phyloP scores from a whole-genome alignment of 148 eudicot genomes.

The Camellia lanceoleosa region DNA sequence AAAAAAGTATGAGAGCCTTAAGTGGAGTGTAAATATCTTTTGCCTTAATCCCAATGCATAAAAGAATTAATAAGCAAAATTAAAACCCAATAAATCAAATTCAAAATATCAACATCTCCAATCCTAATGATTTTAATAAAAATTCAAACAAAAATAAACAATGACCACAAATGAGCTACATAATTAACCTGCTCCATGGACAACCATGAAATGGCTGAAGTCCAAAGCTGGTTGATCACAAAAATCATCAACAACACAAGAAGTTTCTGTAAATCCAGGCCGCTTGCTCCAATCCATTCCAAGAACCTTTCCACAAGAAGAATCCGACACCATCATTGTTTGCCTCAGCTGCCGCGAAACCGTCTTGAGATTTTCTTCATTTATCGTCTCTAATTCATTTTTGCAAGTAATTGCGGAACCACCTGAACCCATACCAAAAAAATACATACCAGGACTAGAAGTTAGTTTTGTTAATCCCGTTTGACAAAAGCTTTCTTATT shows the following conservation, averaged over 20 bases:
- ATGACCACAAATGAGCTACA: background rate
- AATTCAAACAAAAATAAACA: too few relatives aligned
- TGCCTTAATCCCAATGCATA: background rate
- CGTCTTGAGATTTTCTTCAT: slow-evolving; percentile 51
- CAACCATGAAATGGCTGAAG: slow-evolving; percentile 61
- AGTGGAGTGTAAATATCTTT: too few relatives aligned
- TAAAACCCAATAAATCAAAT: slow-evolving; percentile 4
- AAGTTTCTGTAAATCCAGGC: slow-evolving; percentile 44
- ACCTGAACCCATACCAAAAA: slow-evolving; percentile 39
- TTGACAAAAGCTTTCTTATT: background rate
- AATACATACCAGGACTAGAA: background rate
- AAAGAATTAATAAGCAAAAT: background rate
- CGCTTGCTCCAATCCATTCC: slow-evolving; percentile 98
- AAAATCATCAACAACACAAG: slow-evolving; percentile 37
- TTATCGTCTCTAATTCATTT: slow-evolving; percentile 78
- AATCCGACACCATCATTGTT: slow-evolving; percentile 54
- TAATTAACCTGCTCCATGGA: slow-evolving; percentile 91
- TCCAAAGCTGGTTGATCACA: slow-evolving; percentile 30
- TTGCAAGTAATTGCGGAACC: slow-evolving; percentile 93
- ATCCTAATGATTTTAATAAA: background rate
- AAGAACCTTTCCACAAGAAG: slow-evolving; percentile 36
- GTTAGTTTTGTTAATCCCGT: background rate
- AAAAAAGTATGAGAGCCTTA: too few relatives aligned
- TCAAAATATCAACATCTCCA: background rate
- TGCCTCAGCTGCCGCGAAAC: slow-evolving; percentile 64